Conservation (phyloP, 2,329 filamentous ascomycete species). For the Botrytis pseudocinerea region DNA sequence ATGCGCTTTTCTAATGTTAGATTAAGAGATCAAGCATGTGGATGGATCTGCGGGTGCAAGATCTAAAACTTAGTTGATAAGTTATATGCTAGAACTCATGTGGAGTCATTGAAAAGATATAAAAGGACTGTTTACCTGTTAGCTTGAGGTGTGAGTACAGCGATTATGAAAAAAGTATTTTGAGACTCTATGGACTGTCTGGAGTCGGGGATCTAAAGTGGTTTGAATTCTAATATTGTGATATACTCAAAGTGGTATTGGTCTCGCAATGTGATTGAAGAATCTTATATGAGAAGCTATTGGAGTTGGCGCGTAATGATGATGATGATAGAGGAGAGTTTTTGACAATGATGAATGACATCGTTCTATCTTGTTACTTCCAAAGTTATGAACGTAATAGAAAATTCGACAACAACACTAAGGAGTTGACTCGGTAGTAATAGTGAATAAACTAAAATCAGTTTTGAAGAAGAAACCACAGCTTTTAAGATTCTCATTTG, state of each 20-base stretch:
- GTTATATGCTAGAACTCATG: accelerated
- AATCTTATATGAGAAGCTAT: background rate
- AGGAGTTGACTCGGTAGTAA: too few species aligned
- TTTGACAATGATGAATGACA: background rate
- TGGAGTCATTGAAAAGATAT: background rate
- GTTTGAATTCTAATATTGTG: background rate
- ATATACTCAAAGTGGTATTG: background rate
- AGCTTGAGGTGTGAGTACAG: background rate
- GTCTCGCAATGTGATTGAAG: accelerated
- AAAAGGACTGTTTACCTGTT: background rate
- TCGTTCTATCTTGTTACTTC: background rate
- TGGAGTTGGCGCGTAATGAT: background rate
- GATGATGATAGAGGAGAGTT: background rate
- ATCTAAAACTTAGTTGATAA: background rate
- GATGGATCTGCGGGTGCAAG: background rate
- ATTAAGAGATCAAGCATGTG: too few species aligned
- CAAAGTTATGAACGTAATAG: background rate
- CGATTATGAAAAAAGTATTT: too few species aligned
- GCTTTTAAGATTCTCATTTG: background rate
- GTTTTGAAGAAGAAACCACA: too few species aligned
- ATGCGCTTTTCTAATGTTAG: too few species aligned
- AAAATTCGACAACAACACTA: too few species aligned
- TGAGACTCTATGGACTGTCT: too few species aligned
- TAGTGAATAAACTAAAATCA: background rate
- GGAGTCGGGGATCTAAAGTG: accelerated